A percentile compares a stretch with the other conserved stretches of the same genome.
Conservation (phyloP, 1,284 basidiomycete genomes). For the Blastosporella zonata region DNA sequence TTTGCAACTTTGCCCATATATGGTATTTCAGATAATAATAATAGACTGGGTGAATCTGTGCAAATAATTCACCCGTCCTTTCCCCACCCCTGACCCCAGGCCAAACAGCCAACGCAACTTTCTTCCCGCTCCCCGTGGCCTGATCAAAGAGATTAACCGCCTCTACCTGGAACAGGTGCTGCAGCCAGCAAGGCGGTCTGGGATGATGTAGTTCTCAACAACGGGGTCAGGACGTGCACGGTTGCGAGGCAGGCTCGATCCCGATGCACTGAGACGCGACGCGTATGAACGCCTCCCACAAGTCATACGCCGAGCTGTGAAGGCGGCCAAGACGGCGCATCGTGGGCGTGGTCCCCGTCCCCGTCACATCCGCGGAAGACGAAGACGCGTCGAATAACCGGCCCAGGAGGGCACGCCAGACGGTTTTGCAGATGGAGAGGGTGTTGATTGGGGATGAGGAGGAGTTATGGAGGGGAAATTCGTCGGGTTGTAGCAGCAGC, state of each 20-base stretch:
- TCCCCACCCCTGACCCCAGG: constrained; percentile 9
- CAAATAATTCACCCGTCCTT: no score
- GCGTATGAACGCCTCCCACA: constrained; percentile 44
- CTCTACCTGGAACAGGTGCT: constrained; percentile 41
- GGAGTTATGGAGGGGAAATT: constrained; percentile 33
- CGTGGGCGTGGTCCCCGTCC: constrained; percentile 34
- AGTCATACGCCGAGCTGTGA: constrained; percentile 39
- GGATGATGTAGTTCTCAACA: constrained; percentile 47
- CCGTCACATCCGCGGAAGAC: constrained; percentile 8
- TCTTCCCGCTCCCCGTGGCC: constrained; percentile 59
- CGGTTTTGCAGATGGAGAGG: constrained; percentile 58
- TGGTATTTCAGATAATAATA: no score
- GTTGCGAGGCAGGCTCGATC: constrained; percentile 36
- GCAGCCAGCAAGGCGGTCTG: constrained; percentile 48
- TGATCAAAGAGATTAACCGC: constrained; percentile 68
- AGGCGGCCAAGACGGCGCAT: constrained; percentile 48
- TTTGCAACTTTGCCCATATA: no score
- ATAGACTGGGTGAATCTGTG: no score
- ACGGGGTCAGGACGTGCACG: constrained; percentile 50
- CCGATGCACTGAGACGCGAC: constrained; percentile 37
- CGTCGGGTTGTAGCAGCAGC: constrained; percentile 46
- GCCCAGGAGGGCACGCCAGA: constrained; percentile 57
- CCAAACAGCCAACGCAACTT: constrained; percentile 53
- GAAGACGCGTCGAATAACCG: constrained; percentile 10
- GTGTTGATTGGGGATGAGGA: constrained; percentile 26